Conservation (phyloP, 257 asterid genomes). For the Linderniella brevidens region DNA sequence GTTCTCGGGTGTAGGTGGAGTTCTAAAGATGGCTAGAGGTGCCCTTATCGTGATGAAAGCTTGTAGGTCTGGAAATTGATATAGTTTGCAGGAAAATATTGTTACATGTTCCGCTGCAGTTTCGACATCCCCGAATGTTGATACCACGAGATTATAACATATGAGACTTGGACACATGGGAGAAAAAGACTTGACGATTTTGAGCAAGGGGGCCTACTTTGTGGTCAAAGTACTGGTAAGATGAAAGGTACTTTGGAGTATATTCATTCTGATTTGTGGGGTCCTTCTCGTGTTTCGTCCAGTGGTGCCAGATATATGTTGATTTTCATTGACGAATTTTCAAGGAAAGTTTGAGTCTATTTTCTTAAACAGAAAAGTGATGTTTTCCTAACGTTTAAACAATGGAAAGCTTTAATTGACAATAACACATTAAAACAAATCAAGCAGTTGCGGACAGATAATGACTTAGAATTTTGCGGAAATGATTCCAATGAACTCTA, state of each 20-base stretch:
- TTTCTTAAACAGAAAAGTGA: background rate
- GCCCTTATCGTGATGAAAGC: background rate
- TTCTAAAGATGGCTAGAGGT: conserved; percentile 1
- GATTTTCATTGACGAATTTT: conserved; percentile 6
- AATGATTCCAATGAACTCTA: background rate
- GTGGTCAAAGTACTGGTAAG: background rate
- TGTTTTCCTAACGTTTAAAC: background rate
- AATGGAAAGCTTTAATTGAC: background rate
- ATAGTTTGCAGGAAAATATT: background rate
- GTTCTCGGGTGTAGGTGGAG: background rate
- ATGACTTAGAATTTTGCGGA: background rate
- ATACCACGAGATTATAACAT: background rate
- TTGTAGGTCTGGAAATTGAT: background rate
- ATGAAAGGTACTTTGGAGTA: background rate
- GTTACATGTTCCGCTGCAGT: background rate
- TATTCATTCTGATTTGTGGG: conserved; percentile 8
- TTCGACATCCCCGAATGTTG: background rate
- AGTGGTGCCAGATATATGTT: background rate
- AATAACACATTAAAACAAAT: background rate
- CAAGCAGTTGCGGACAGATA: background rate
- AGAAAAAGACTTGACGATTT: background rate
- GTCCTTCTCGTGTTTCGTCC: background rate
- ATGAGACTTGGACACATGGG: background rate
- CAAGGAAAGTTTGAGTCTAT: background rate
- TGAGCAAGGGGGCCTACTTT: background rate